Evolutionary conservation across 129 eudicot species (phyloP).

Genomic region (Flaveria trinervia): DNA sequence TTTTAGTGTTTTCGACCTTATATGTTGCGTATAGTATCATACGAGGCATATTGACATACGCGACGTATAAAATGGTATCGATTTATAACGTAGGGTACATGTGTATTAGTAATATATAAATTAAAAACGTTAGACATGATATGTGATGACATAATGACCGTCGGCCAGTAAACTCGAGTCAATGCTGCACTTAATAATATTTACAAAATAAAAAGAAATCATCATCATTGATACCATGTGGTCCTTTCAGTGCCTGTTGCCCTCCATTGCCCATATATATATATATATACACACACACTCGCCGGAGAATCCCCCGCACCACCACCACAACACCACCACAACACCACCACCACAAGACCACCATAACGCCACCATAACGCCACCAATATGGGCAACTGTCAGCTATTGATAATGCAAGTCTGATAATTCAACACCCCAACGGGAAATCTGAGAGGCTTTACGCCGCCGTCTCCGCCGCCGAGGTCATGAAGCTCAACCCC

Average conservation of each 20-base stretch:
- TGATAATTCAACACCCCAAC: conserved; percentile 74
- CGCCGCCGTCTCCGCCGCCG: conserved; percentile 56
- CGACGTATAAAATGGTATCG: too few species aligned
- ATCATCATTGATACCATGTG: conserved; percentile 36
- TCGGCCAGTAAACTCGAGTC: neutral
- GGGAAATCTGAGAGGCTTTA: conserved; percentile 67
- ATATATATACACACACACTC: conserved; percentile 15
- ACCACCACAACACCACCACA: neutral
- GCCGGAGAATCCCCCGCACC: neutral
- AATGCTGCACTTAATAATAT: conserved; percentile 1
- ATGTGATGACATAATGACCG: neutral
- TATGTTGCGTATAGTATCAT: too few species aligned
- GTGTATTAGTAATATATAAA: too few species aligned
- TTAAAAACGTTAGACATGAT: neutral
- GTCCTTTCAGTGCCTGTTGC: conserved; percentile 35
- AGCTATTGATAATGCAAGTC: conserved; percentile 90
- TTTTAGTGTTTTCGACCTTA: too few species aligned
- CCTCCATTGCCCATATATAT: conserved; percentile 16
- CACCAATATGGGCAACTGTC: conserved; percentile 83
- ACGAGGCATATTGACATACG: too few species aligned
- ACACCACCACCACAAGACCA: neutral
- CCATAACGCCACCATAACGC: neutral
- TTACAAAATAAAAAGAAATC: conserved; percentile 9
- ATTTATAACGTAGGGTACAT: too few species aligned
- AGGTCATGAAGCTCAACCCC: conserved; percentile 85